Evolutionary conservation across 148 eudicot species (phyloP), one percentile per base, ranked within the genome.

Genomic region (Cornus controversa): DNA sequence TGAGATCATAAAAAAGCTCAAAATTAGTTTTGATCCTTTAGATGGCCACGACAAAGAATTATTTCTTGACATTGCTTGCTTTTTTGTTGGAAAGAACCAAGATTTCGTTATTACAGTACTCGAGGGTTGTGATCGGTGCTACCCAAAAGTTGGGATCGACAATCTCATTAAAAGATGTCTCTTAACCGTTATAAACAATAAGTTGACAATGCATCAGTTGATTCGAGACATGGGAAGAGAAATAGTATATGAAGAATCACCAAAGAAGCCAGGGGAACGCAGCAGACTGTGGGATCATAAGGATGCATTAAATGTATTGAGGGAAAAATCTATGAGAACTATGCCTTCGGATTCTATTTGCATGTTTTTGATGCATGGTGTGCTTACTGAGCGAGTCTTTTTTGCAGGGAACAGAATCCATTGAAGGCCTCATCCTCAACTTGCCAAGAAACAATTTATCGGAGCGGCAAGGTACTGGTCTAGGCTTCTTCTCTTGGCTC

Each of bases 151-250:
- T 22, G 26, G 47, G 3, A 31, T 73, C 13, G 47, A 73, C 31
- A 31, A 58, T 57, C 76, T 73, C 40, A 73, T 29, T 60, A 28
- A 22, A 5, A 57, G 42, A 40, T 31, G 69, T 13, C 75, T 70
- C 25, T 0, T 78, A 64, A 63, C 67, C 6, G 22, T 78, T 24
- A 45, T 42, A 26, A 28, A 42, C 28, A 45, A 77, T 72, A 31
- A 31, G 1, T 31, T 31, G 1, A 31, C 34, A 0, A 31, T 31
- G 34, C 34, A 31, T 0, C 34, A 53, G 20, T 31, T 79, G 65
- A 66, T 66, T 20, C 75, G 65, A 66, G 77, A 66, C 11, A 72
- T 79, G 81, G 81, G 81, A n/a, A 79, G 81, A 34, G 77, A 72
- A 28, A 65, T 73, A 14, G 25, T 79, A 34, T 65, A 72, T 25